Evolutionary conservation across 1,284 basidiomycete species (phyloP).

Genomic region (Marasmius fiardii): DNA sequence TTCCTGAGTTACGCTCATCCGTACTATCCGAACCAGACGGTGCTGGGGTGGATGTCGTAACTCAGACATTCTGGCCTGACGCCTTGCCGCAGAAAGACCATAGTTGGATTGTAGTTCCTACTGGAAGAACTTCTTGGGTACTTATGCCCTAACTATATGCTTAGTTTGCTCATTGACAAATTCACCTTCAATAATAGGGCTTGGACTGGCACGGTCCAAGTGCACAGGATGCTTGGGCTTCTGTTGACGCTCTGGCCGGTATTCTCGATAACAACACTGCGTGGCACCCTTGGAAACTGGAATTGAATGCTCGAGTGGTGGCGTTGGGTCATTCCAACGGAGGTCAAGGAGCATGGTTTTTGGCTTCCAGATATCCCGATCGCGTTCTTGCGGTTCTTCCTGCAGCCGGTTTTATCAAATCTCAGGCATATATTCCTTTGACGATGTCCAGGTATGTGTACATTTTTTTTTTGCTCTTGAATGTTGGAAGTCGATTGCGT

Average conservation of each 20-base stretch:
- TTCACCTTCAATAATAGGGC: slow-evolving; percentile 45
- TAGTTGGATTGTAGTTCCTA: slow-evolving; percentile 72
- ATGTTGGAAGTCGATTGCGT: not conserved
- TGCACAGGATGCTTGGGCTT: slow-evolving; percentile 54
- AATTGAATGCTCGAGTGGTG: slow-evolving; percentile 42
- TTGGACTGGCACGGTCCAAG: slow-evolving; percentile 85
- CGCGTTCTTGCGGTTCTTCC: slow-evolving; percentile 71
- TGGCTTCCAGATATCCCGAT: slow-evolving; percentile 76
- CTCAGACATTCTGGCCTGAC: slow-evolving; percentile 52
- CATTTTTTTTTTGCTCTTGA: not conserved
- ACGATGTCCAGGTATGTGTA: slow-evolving; percentile 50
- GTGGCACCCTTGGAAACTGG: slow-evolving; percentile 43
- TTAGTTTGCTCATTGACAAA: not conserved
- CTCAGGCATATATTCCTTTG: slow-evolving; percentile 80
- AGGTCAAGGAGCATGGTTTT: slow-evolving; percentile 86
- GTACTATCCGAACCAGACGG: slow-evolving; percentile 52
- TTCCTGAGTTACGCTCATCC: not conserved
- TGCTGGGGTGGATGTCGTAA: slow-evolving; percentile 70
- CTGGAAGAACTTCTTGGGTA: slow-evolving; percentile 76
- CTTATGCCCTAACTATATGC: slow-evolving; percentile 14
- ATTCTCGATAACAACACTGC: slow-evolving; percentile 35
- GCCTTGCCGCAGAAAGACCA: slow-evolving; percentile 53
- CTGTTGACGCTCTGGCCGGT: slow-evolving; percentile 48
- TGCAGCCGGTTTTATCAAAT: slow-evolving; percentile 79
- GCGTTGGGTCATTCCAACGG: slow-evolving; percentile 91